These are phyloP conservation scores for Aspergillus costaricaensis DNA, from an alignment of 2,329 filamentous ascomycete species.

Conservation along the genomic window DNA sequence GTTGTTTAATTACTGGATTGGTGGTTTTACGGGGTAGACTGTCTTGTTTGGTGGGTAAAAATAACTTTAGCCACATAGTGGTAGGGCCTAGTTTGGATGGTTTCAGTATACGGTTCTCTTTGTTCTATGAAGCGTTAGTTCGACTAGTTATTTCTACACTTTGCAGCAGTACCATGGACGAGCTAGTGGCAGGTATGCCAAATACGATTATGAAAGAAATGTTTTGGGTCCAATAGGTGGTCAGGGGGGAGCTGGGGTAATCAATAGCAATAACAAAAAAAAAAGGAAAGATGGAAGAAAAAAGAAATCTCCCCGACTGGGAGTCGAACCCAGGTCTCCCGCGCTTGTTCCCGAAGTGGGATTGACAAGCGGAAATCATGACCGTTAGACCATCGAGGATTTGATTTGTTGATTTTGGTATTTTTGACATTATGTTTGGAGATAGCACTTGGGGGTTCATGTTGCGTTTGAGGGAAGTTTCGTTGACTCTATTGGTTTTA, in stretches of 20 bases:
- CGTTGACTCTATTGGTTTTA: not conserved
- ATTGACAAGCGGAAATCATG: constrained; percentile 13
- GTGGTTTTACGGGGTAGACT: too few relatives aligned
- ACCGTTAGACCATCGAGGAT: constrained; percentile 12
- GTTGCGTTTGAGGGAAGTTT: not conserved
- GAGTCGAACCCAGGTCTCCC: constrained; percentile 12
- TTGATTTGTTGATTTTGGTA: not conserved
- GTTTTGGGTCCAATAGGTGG: too few relatives aligned
- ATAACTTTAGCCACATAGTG: not conserved
- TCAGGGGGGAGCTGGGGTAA: too few relatives aligned
- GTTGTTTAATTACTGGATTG: too few relatives aligned
- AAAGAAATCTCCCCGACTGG: constrained; percentile 7
- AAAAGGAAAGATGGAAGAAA: not conserved
- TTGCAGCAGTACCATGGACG: too few relatives aligned
- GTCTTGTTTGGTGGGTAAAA: not conserved
- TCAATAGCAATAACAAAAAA: too few relatives aligned
- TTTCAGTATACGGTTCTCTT: too few relatives aligned
- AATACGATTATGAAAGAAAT: not conserved
- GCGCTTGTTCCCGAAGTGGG: constrained; percentile 4
- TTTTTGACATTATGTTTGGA: not conserved
- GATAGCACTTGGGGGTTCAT: not conserved
- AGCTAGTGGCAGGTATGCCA: fast-evolving
- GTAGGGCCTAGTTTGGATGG: too few relatives aligned
- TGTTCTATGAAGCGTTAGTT: too few relatives aligned
- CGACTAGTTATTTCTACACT: too few relatives aligned